These are phyloP conservation scores for Fonsecaea pedrosoi DNA, from an alignment of 2,329 filamentous ascomycete genomes.

Conservation along the genomic window DNA sequence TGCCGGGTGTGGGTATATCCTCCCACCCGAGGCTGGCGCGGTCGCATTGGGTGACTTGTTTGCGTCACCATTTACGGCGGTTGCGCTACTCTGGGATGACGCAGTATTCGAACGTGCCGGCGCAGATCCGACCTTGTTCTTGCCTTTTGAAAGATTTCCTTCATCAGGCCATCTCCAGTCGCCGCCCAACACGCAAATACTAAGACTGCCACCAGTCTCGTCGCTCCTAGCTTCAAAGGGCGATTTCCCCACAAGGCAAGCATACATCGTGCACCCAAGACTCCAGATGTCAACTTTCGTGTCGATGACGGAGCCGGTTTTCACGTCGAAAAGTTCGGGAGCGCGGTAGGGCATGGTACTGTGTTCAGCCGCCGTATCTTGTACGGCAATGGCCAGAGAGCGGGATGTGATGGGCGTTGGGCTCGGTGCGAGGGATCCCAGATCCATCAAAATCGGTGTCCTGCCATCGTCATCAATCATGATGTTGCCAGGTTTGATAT, in stretches of 20 bases:
- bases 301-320: constrained; percentile 88
- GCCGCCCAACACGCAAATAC: constrained; percentile 88
- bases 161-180: constrained; percentile 98
- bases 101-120: constrained; percentile 32
- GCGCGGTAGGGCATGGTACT: constrained; percentile 98
- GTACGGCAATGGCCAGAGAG: constrained; percentile 86
- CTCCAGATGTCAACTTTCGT: constrained; percentile 99
- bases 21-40: constrained; percentile 48
- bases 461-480: constrained; percentile 95
- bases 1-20: constrained; percentile 71
- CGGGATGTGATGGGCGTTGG: constrained; percentile 89
- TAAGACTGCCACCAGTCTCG: constrained; percentile 92
- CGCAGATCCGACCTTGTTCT: constrained; percentile 54
- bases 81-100: constrained; percentile 29
- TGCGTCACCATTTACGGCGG: constrained; percentile 41
- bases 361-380: constrained; percentile 94
- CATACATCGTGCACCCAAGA: constrained; percentile 95
- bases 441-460: constrained; percentile 93
- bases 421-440: constrained; percentile 86
- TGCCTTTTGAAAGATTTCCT: constrained; percentile 66
- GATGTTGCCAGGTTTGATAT: constrained; percentile 98
- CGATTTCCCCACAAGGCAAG: constrained; percentile 93
- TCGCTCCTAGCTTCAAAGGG: constrained; percentile 96
- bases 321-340: constrained; percentile 96
- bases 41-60: constrained; percentile 33